These are phyloP conservation scores for Tolypocladium cylindrosporum DNA, from an alignment of 2,329 filamentous ascomycete genomes.

Conservation along the genomic window DNA sequence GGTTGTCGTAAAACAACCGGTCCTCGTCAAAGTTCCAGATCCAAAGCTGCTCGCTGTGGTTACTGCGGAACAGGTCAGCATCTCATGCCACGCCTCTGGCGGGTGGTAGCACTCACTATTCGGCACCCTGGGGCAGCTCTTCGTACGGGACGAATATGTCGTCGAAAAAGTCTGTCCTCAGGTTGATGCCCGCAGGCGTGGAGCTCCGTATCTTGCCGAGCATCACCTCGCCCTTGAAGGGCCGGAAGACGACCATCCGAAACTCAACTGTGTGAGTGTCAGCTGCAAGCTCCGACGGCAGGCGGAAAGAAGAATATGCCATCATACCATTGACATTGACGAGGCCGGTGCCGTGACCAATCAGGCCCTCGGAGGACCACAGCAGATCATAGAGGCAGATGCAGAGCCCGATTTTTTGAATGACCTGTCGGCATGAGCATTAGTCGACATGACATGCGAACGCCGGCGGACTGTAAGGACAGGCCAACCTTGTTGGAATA, in stretches of 20 bases:
- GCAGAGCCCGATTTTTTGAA: conserved; percentile 89
- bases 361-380: conserved; percentile 82
- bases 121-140: conserved; percentile 64
- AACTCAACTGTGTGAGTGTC: conserved; percentile 61
- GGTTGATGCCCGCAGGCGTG: conserved; percentile 60
- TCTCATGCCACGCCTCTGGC: too few species aligned
- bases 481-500: conserved; percentile 74
- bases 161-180: conserved; percentile 87
- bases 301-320: background rate
- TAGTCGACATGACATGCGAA: background rate
- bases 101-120: conserved; percentile 50
- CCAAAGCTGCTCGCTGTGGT: conserved; percentile 70
- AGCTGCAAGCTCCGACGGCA: background rate
- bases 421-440: conserved; percentile 41
- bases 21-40: conserved; percentile 70
- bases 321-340: conserved; percentile 82
- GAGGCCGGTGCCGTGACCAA: conserved; percentile 83
- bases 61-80: conserved; percentile 31
- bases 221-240: conserved; percentile 91
- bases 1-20: conserved; percentile 76
- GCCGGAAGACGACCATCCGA: conserved; percentile 84
- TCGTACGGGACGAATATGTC: conserved; percentile 74
- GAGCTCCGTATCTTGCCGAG: conserved; percentile 72
- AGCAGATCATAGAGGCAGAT: conserved; percentile 88
- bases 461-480: background rate